Evolutionary conservation across 768 basidiomycete species (phyloP), one percentile per base, ranked within the genome.

Genomic region (Cystofilobasidium capitatum): DNA sequence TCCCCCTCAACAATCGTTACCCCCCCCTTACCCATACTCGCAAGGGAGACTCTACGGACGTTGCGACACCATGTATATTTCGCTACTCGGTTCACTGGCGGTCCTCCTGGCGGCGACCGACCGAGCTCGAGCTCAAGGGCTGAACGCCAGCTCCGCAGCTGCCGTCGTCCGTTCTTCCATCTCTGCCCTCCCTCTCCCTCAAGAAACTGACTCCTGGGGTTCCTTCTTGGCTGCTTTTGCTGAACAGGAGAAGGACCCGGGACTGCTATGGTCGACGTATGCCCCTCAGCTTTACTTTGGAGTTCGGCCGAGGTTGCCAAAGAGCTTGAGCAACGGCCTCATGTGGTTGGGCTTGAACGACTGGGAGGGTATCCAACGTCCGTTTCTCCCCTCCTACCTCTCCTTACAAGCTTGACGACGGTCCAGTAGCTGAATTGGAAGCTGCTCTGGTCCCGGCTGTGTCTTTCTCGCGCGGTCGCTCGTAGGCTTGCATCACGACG

Each of bases 211-310:
- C 58, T 24, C 1, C 4, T 22, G 20, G 26, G n/a, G n/a, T n/a
- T n/a, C n/a, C n/a, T n/a, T n/a, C n/a, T n/a, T n/a, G n/a, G n/a
- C n/a, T n/a, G n/a, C 22, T 7, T 24, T 8, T 5, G 36, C 7
- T 4, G 22, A 24, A 59, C 40, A 64, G 63, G 63, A 55, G 39
- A 37, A 62, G n/a, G 66, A 68, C 33, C 62, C 66, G 10, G 54
- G 40, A 8, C 74, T 88, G 35, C 75, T 89, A 76, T 92, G 89
- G 89, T 90, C 91, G 1, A 80, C 88, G 0, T 96, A 91, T 77
- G 81, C 93, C 47, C 90, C 93, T 0, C 89, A 91, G 73, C 82
- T 96, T n/a, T 98, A 98, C 79, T 94, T 96, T 77, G 93, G 93
- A 24, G 80, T 96, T 54, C 80, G 89, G 58, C 89, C 93, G 16